These are phyloP conservation scores for Lignosus rhinocerotis DNA, from an alignment of 1,284 basidiomycete genomes.

Conservation along the genomic window DNA sequence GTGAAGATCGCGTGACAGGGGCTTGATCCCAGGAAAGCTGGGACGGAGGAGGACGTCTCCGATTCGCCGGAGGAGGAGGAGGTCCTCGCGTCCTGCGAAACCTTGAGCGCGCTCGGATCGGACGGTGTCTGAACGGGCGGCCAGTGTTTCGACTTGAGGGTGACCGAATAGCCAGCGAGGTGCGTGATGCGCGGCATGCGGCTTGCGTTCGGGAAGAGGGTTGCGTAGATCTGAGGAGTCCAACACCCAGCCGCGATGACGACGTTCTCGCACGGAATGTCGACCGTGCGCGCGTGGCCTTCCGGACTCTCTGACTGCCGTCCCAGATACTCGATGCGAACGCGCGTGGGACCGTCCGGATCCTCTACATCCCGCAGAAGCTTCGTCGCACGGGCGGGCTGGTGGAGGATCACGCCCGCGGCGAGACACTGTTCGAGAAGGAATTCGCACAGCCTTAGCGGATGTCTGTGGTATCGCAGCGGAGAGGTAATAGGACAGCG, in stretches of 20 bases:
- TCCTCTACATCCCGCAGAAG: slow-evolving; percentile 20
- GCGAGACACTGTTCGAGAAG: slow-evolving; percentile 46
- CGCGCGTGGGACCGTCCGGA: slow-evolving; percentile 13
- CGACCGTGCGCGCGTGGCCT: slow-evolving; percentile 18
- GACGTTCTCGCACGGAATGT: slow-evolving; percentile 44
- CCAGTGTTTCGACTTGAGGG: slow-evolving; percentile 34
- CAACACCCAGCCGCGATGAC: slow-evolving; percentile 64
- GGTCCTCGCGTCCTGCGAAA: neutral
- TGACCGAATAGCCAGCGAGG: slow-evolving; percentile 35
- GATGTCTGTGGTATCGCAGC: slow-evolving; percentile 35
- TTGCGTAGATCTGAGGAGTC: slow-evolving; percentile 53
- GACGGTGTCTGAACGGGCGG: slow-evolving; percentile 12
- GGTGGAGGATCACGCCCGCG: slow-evolving; percentile 42
- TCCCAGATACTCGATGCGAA: slow-evolving; percentile 28
- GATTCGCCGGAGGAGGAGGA: neutral
- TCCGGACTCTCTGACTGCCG: slow-evolving; percentile 14
- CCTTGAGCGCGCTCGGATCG: slow-evolving; percentile 4
- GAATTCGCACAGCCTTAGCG: slow-evolving; percentile 50
- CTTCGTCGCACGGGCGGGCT: slow-evolving; percentile 33
- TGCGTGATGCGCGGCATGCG: slow-evolving; percentile 33
- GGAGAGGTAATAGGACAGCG: slow-evolving; percentile 9
- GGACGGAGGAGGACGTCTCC: slow-evolving; percentile 2
- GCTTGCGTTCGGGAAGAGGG: slow-evolving; percentile 45
- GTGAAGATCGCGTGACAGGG: slow-evolving; percentile 37
- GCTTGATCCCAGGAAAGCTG: slow-evolving; percentile 4